Conservation (phyloP, 495 filamentous ascomycete species). For the Hypoxylon fragiforme region DNA sequence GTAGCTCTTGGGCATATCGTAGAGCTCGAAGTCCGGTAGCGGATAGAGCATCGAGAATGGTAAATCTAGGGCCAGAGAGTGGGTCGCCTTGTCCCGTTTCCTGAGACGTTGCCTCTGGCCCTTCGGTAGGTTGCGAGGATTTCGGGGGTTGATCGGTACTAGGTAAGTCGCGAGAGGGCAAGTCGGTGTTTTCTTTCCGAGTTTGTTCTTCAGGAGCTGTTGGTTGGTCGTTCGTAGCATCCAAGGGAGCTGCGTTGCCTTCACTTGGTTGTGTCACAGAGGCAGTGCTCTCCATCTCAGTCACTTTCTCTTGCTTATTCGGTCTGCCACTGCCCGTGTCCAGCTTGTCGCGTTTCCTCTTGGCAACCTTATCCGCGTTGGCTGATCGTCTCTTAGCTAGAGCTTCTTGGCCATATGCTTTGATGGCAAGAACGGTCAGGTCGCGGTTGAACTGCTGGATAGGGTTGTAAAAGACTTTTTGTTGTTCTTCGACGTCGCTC, state of each 20-base stretch:
- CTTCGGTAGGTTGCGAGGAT: constrained; percentile 9
- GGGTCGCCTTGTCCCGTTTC: constrained; percentile 14
- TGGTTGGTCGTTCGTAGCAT: constrained; percentile 33
- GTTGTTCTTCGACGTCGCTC: constrained; percentile 50
- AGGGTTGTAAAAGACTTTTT: constrained; percentile 96
- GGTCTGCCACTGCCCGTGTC: constrained; percentile 37
- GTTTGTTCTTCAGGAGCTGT: neutral
- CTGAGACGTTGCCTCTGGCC: constrained; percentile 27
- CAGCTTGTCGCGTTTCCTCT: constrained; percentile 38
- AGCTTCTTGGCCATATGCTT: constrained; percentile 74
- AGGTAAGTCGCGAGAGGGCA: neutral
- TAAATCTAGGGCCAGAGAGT: constrained; percentile 54
- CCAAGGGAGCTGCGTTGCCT: neutral
- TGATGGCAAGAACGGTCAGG: constrained; percentile 87
- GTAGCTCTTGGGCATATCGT: constrained; percentile 89
- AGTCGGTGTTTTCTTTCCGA: neutral
- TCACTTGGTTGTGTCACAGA: constrained; percentile 6
- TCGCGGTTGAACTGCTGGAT: constrained; percentile 99
- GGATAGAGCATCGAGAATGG: constrained; percentile 91
- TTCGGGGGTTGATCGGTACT: constrained; percentile 5
- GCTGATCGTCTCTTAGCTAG: constrained; percentile 48
- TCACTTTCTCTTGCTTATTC: constrained; percentile 30
- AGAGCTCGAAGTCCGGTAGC: constrained; percentile 91
- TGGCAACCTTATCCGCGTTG: constrained; percentile 44
- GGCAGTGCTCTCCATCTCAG: constrained; percentile 17